Percentiles rank a stretch among this genome's conserved stretches.
These are phyloP conservation scores for Phytophthora lateralis DNA, from an alignment of 352 stramenopile genomes.

Conservation along the genomic window DNA sequence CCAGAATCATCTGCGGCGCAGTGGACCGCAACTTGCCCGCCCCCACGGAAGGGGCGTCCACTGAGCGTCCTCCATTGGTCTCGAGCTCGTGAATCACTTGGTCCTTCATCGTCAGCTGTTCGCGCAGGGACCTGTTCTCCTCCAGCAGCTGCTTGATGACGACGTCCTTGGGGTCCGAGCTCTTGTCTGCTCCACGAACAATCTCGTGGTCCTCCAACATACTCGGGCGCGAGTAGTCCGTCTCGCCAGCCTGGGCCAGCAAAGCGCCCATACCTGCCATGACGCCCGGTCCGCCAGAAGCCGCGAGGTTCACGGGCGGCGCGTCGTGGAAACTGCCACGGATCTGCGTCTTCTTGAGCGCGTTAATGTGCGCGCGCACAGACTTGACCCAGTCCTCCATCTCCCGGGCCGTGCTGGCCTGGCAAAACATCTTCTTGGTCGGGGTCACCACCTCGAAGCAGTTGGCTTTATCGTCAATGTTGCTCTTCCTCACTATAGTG, in stretches of 20 bases:
- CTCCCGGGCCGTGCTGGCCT: conserved; percentile 78
- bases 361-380: conserved; percentile 78
- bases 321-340: conserved; percentile 75
- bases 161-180: conserved; percentile 85
- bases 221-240: conserved; percentile 84
- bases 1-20: conserved; percentile 82
- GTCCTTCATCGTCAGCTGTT: conserved; percentile 83
- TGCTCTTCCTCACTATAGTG: conserved; percentile 80
- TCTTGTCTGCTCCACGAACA: conserved; percentile 77
- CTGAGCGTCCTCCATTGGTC: conserved; percentile 57
- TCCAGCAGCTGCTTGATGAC: conserved; percentile 89
- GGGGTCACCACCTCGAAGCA: conserved; percentile 87
- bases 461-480: conserved; percentile 89
- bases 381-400: conserved; percentile 91
- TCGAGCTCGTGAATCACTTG: conserved; percentile 87
- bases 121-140: conserved; percentile 77
- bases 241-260: conserved; percentile 18
- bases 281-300: conserved; percentile 31
- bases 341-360: conserved; percentile 60
- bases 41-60: conserved; percentile 29
- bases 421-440: conserved; percentile 88
- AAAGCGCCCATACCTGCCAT: conserved; percentile 17
- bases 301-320: conserved; percentile 31
- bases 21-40: conserved; percentile 52
- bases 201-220: conserved; percentile 87